Evolutionary conservation across 371 early-diverging fungal genomes (phyloP), one percentile per base, ranked within the genome.

Genomic region (Rozella allomycis): DNA sequence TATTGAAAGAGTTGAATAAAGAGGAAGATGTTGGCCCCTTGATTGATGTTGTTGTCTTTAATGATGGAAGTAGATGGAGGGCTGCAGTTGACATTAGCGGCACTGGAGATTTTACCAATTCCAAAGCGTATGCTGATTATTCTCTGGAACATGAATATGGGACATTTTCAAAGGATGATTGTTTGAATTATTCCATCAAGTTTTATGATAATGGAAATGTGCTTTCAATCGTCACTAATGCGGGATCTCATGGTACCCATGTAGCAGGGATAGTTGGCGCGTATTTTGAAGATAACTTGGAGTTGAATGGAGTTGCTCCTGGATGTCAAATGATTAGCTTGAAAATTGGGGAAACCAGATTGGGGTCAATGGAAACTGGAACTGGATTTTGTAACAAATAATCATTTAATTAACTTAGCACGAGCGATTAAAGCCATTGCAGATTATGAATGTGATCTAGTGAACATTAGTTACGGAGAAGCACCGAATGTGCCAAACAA

Each of bases 391-490:
- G n/a, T 26, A 26, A 26, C 3, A n/a, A 4, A 5, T 13, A 3
- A 25, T 21, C 13, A 21, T 21, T 3, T 3, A 31, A 18, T 18
- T 2, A n/a, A 31, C 11, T 9, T 18, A 1, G 9, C 13, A 32
- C 13, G 32, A 20, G 23, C 21, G 16, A 21, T 21, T 20, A 32
- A 19, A 79, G 79, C 41, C 60, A 56, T 70, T 30, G 68, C 64
- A 18, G 72, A 66, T 39, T 54, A 76, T 43, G 71, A 74, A 43
- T 61, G 66, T 8, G 86, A 88, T 40, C 55, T 90, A n/a, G 88
- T 84, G 32, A 93, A 93, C 54, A 83, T 93, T 70, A 78, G 79
- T 18, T 91, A 74, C 45, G 90, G 90, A 36, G 90, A 90, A 61
- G 67, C 77, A 2, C 47, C 69, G 5, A 49, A 69, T 22, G 48